Conservation (phyloP, 805 yeast genomes). For the Scheffersomyces stipitis region DNA sequence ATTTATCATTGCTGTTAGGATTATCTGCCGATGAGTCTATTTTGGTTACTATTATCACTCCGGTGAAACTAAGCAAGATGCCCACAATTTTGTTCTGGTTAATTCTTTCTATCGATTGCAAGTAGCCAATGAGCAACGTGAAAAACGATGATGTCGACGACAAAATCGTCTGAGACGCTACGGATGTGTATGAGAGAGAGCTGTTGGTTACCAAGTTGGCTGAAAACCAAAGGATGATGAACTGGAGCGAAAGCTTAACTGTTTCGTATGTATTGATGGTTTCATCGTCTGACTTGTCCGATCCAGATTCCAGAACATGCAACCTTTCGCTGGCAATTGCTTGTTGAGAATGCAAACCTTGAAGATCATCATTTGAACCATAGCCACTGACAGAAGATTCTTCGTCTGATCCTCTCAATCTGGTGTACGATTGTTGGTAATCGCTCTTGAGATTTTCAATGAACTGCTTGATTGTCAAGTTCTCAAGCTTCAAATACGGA, state of each 20-base stretch:
- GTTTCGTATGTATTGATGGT: slow-evolving; percentile 60
- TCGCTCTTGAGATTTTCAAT: slow-evolving; percentile 21
- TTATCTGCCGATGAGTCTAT: slow-evolving; percentile 50
- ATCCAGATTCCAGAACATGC: background rate
- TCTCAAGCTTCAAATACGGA: slow-evolving; percentile 48
- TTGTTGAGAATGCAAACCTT: slow-evolving; percentile 8
- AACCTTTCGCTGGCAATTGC: background rate
- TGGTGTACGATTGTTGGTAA: slow-evolving; percentile 12
- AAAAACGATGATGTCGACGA: slow-evolving; percentile 93
- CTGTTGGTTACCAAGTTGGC: slow-evolving; percentile 91
- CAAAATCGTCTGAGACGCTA: slow-evolving; percentile 89
- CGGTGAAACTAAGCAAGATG: slow-evolving; percentile 67
- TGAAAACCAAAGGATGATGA: slow-evolving; percentile 84
- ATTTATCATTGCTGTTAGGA: slow-evolving; percentile 17
- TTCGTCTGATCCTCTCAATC: slow-evolving; percentile 17
- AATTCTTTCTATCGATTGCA: slow-evolving; percentile 69
- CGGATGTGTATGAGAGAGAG: slow-evolving; percentile 83
- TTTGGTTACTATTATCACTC: slow-evolving; percentile 77
- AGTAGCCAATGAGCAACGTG: slow-evolving; percentile 78
- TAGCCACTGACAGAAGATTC: slow-evolving; percentile 20
- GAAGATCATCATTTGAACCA: slow-evolving; percentile 22
- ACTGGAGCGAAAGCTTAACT: slow-evolving; percentile 69
- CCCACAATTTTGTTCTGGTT: slow-evolving; percentile 67
- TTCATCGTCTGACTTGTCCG: slow-evolving; percentile 5
- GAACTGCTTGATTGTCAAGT: slow-evolving; percentile 22